phyloP scores from a whole-genome alignment of 768 basidiomycete species.

The Phanerochaete carnosa region DNA sequence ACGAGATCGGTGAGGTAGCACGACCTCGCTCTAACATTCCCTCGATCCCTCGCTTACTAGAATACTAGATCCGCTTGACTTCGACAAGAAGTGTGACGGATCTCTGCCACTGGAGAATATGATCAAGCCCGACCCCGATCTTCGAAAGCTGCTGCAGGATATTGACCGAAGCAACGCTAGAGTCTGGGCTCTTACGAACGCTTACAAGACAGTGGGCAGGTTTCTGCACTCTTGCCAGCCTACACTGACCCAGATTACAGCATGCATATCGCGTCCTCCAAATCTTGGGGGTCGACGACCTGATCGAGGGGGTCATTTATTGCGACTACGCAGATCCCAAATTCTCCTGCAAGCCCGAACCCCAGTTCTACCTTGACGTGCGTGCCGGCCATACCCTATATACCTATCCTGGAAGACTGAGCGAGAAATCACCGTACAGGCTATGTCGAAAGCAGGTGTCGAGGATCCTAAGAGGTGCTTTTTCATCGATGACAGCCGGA shows the following conservation, averaged over 20 bases:
- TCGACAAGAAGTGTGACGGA: conserved; percentile 81
- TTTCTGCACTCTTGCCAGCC: not conserved
- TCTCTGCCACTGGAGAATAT: conserved; percentile 79
- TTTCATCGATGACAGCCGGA: conserved; percentile 76
- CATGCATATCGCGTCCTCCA: conserved; percentile 78
- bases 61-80: conserved; percentile 71
- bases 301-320: conserved; percentile 69
- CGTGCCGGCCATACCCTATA: not conserved
- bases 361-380: conserved; percentile 65
- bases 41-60: not conserved
- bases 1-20: conserved; percentile 57
- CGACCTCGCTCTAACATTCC: not conserved
- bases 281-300: conserved; percentile 70
- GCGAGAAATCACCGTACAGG: conserved; percentile 38
- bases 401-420: not conserved
- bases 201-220: conserved; percentile 60
- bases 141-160: conserved; percentile 71
- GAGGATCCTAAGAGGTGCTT: conserved; percentile 67
- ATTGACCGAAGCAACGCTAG: conserved; percentile 72
- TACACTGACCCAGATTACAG: conserved; percentile 33
- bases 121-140: conserved; percentile 58
- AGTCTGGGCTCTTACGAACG: conserved; percentile 89
- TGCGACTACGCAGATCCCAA: conserved; percentile 69
- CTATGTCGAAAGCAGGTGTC: conserved; percentile 58
- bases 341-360: conserved; percentile 81